A percentile compares a stretch with the other conserved stretches of the same genome.
Evolutionary conservation across 1,139 yeast genomes (phyloP).

Genomic region (Pichia inconspicua): DNA sequence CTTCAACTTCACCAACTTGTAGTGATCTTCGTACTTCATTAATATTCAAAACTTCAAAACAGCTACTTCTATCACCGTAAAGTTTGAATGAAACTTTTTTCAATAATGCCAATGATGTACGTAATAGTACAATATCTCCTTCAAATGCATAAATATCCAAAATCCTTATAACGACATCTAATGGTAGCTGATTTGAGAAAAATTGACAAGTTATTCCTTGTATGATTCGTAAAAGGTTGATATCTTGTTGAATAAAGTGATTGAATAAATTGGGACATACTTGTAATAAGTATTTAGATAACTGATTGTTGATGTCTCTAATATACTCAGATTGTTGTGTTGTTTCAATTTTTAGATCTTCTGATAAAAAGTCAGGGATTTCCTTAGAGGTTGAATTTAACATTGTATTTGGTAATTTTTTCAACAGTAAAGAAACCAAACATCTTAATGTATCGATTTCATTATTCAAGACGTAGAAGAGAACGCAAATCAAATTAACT

Average conservation of each 20-base stretch:
- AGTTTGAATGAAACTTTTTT: conserved; percentile 43
- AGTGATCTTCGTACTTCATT: conserved; percentile 41
- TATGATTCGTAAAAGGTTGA: conserved; percentile 16
- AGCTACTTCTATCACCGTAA: conserved; percentile 43
- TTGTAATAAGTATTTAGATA: conserved; percentile 38
- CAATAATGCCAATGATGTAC: conserved; percentile 43
- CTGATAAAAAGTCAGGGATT: conserved; percentile 8
- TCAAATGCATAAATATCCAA: conserved; percentile 58
- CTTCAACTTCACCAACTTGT: conserved; percentile 19
- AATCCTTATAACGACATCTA: conserved; percentile 29
- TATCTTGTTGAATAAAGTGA: conserved; percentile 38
- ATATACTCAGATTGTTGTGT: conserved; percentile 14
- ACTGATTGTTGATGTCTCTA: conserved; percentile 31
- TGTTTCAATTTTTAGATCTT: conserved; percentile 11
- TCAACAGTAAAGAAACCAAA: conserved; percentile 35
- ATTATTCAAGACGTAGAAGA: conserved; percentile 20
- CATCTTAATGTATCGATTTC: conserved; percentile 36
- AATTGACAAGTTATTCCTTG: conserved; percentile 18
- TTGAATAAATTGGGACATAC: conserved; percentile 39
- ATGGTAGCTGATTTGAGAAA: conserved; percentile 22
- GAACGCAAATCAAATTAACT: conserved; percentile 22
- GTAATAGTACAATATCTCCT: conserved; percentile 43
- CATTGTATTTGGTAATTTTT: conserved; percentile 30
- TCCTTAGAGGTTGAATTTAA: conserved; percentile 9
- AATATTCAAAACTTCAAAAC: conserved; percentile 28